Percentiles rank a stretch among this genome's conserved stretches.
These are phyloP conservation scores for Tetrapisispora arboricola DNA, from an alignment of 805 yeast species.

Conservation along the genomic window DNA sequence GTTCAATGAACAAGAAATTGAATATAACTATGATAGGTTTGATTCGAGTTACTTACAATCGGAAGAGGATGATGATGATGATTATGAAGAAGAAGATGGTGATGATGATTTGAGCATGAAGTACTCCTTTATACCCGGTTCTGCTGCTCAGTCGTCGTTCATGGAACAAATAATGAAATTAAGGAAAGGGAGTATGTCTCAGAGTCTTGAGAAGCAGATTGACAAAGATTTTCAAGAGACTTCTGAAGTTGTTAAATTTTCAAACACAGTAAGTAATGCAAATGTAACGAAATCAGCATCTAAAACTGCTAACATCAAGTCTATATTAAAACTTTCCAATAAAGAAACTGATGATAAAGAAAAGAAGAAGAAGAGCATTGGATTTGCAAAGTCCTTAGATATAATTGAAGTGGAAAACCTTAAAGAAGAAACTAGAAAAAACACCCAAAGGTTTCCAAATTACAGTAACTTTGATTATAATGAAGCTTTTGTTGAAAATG, in stretches of 20 bases:
- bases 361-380: constrained; percentile 19
- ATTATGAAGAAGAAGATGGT: constrained; percentile 14
- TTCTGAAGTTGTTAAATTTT: not conserved
- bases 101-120: constrained; percentile 8
- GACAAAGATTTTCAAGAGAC: not conserved
- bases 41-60: constrained; percentile 5
- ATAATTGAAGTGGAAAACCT: constrained; percentile 27
- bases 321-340: not conserved
- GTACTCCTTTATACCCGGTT: constrained; percentile 17
- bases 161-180: constrained; percentile 20
- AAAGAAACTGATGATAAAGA: not conserved
- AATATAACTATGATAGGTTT: constrained; percentile 18
- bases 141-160: constrained; percentile 18
- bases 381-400: constrained; percentile 26
- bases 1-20: constrained; percentile 11
- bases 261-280: not conserved
- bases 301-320: not conserved
- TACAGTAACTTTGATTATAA: constrained; percentile 3
- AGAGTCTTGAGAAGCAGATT: not conserved
- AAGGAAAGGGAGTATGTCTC: constrained; percentile 5
- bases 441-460: constrained; percentile 17
- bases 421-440: constrained; percentile 24
- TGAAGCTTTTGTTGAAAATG: constrained; percentile 6
- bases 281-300: not conserved
- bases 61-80: constrained; percentile 12